Percentiles rank a stretch among this genome's conserved stretches.
Evolutionary conservation across 306 rosid species (phyloP).

Genomic region (Begonia masoniana): DNA sequence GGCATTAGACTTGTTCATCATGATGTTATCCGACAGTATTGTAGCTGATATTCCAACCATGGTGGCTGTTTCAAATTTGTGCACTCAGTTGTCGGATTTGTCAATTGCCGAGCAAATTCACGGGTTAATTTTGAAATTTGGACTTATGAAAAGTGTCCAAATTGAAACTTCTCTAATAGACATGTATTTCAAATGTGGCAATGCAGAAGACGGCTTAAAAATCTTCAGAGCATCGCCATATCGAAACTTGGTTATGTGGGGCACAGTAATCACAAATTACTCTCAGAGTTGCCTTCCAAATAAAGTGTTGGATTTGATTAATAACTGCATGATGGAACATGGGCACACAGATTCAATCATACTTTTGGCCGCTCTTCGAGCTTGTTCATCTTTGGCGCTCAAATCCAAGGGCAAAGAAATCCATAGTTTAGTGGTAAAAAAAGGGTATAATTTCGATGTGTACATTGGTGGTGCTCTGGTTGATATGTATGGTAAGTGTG

Average conservation of each 20-base stretch:
- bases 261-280: too few relatives aligned
- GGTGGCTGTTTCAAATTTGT: slow-evolving; percentile 22
- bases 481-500: slow-evolving; percentile 28
- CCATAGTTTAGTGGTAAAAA: too few relatives aligned
- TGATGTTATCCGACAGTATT: slow-evolving; percentile 16
- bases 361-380: slow-evolving; percentile 25
- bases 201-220: too few relatives aligned
- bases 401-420: slow-evolving; percentile 9
- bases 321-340: slow-evolving; percentile 3
- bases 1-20: slow-evolving; percentile 15
- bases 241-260: too few relatives aligned
- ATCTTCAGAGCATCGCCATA: too few relatives aligned
- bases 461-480: background rate
- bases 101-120: slow-evolving; percentile 25
- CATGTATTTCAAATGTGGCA: too few relatives aligned
- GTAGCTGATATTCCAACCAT: slow-evolving; percentile 22
- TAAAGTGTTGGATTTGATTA: slow-evolving; percentile 18
- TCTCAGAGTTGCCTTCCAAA: too few relatives aligned
- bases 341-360: slow-evolving; percentile 19
- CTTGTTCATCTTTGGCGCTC: slow-evolving; percentile 20
- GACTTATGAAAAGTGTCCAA: slow-evolving; percentile 15
- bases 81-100: slow-evolving; percentile 19
- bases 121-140: slow-evolving; percentile 9
- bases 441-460: too few relatives aligned
- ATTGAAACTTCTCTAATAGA: slow-evolving; percentile 10